A percentile compares a stretch with the other conserved stretches of the same genome.
Evolutionary conservation across 331 rosid species (phyloP).

Genomic region (Cydonia oblonga): DNA sequence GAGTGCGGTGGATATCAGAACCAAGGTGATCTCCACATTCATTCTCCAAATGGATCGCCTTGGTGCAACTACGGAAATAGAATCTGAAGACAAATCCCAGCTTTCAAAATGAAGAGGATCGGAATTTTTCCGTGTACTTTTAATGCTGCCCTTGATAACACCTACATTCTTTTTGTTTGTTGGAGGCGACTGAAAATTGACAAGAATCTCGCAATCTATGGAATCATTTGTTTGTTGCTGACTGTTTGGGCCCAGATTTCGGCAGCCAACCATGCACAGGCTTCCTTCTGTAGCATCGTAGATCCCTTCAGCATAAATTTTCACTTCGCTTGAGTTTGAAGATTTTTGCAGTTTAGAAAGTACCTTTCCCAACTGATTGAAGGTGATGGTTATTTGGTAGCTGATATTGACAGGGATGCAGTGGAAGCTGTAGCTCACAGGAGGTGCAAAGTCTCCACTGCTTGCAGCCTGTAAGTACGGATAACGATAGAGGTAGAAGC

Average conservation of each 20-base stretch:
- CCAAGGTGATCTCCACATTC: slow-evolving; percentile 43
- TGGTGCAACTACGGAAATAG: neutral
- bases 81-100: slow-evolving; percentile 21
- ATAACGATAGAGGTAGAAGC: neutral
- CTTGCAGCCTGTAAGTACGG: neutral
- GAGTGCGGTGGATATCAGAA: slow-evolving; percentile 37
- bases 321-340: neutral
- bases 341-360: neutral
- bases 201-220: slow-evolving; percentile 36
- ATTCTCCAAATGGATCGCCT: slow-evolving; percentile 24
- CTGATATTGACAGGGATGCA: slow-evolving; percentile 14
- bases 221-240: neutral
- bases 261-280: slow-evolving; percentile 60
- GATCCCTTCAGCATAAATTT: slow-evolving; percentile 40
- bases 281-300: slow-evolving; percentile 42
- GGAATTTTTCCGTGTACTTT: slow-evolving; percentile 28
- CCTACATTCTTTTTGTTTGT: neutral
- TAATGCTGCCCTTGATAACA: slow-evolving; percentile 30
- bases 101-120: slow-evolving; percentile 36
- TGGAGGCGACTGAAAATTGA: slow-evolving; percentile 34
- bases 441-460: neutral
- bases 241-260: slow-evolving; percentile 2
- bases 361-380: neutral
- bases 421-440: neutral
- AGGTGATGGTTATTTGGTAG: slow-evolving; percentile 25